Percentiles rank a stretch among this genome's conserved stretches.
Evolutionary conservation across 2,329 filamentous ascomycete genomes (phyloP).

Genomic region (Gliomastix tumulicola): DNA sequence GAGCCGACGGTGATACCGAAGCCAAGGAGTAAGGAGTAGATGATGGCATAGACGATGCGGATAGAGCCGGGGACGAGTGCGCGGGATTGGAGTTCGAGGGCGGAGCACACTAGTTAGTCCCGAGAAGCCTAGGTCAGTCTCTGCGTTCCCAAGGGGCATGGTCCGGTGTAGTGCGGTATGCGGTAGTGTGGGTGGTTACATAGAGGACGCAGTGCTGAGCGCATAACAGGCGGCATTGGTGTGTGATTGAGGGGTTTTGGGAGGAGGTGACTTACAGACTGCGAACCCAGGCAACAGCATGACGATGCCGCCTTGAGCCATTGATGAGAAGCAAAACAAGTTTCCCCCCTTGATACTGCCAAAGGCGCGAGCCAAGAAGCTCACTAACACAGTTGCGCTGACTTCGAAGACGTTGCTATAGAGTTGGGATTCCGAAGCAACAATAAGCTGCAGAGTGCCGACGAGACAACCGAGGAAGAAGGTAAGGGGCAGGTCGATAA

Average conservation of each 20-base stretch:
- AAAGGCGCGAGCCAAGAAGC: conserved; percentile 55
- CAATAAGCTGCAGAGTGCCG: conserved; percentile 62
- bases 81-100: conserved; percentile 61
- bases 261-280: conserved; percentile 46
- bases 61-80: conserved; percentile 66
- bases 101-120: conserved; percentile 27
- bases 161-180: too few relatives aligned
- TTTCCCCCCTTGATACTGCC: conserved; percentile 46
- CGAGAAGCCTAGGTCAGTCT: conserved; percentile 10
- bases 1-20: conserved; percentile 66
- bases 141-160: neutral
- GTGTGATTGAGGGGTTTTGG: too few relatives aligned
- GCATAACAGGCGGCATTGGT: neutral
- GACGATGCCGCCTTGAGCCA: conserved; percentile 59
- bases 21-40: conserved; percentile 66
- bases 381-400: conserved; percentile 51
- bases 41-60: conserved; percentile 67
- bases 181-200: neutral
- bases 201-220: neutral
- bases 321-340: conserved; percentile 59
- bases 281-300: conserved; percentile 60
- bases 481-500: conserved; percentile 65
- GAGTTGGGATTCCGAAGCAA: conserved; percentile 62
- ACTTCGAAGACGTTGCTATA: conserved; percentile 63
- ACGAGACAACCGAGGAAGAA: conserved; percentile 66